phyloP scores from a whole-genome alignment of 805 yeast genomes.

The Candida berthetii region DNA sequence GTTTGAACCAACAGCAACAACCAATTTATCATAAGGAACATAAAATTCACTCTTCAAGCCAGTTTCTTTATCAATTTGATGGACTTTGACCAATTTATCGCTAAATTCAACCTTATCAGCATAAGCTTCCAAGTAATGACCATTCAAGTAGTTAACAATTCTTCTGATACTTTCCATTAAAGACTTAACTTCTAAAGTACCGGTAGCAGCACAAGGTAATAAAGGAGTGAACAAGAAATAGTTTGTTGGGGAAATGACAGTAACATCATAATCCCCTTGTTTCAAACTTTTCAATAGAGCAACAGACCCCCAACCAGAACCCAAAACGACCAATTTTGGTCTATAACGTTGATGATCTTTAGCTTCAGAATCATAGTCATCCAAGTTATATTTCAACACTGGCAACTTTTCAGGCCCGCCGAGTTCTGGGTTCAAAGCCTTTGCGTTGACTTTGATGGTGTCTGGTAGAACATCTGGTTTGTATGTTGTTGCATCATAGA shows the following conservation, averaged over 20 bases:
- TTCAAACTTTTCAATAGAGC: constrained; percentile 46
- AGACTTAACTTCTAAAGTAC: constrained; percentile 60
- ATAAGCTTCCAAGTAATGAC: constrained; percentile 57
- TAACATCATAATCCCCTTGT: constrained; percentile 53
- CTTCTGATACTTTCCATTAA: constrained; percentile 58
- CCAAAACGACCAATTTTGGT: constrained; percentile 55
- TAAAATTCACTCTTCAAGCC: constrained; percentile 41
- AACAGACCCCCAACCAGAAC: constrained; percentile 71
- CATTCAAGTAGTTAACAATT: constrained; percentile 43
- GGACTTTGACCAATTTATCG: constrained; percentile 52
- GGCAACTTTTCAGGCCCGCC: constrained; percentile 76
- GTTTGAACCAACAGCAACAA: constrained; percentile 63
- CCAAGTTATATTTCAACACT: constrained; percentile 47
- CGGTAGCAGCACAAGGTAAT: constrained; percentile 66
- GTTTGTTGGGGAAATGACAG: constrained; percentile 63
- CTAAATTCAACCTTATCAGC: constrained; percentile 54
- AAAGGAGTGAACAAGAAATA: constrained; percentile 67
- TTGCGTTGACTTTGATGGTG: constrained; percentile 41
- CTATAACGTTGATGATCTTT: constrained; percentile 39
- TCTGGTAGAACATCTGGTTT: constrained; percentile 32
- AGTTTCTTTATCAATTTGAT: constrained; percentile 33
- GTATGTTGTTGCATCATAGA: constrained; percentile 67
- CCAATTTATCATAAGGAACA: constrained; percentile 67
- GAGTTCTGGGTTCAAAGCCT: constrained; percentile 45
- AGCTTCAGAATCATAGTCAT: constrained; percentile 46